Evolutionary conservation across 345 rosid genomes (phyloP), one percentile per base, ranked within the genome.

Genomic region (Camelina laxa): DNA sequence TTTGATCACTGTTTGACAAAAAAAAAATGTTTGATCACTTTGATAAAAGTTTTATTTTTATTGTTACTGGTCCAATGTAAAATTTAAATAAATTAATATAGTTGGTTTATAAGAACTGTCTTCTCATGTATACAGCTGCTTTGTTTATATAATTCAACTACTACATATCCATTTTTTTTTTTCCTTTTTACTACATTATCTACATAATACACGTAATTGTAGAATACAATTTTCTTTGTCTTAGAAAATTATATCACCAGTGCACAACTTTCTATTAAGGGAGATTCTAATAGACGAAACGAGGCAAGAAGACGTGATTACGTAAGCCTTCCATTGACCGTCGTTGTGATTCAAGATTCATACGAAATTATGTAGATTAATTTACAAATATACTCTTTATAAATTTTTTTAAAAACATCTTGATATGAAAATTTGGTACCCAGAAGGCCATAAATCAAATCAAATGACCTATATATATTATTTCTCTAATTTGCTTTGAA

Each of bases 391-490:
- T 22, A 66, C 22, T 38, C 59, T 24, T 20, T 56, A 1, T 20
- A 58, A n/a, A n/a, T n/a, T n/a, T n/a, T n/a, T n/a, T 1, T 22
- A 38, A 38, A 47, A 70, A 9, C 6, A 45, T 31, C 5, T 47
- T 48, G 21, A 57, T 74, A 74, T 64, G 19, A 33, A 73, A 65
- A 19, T 56, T 31, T 2, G 59, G 35, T 74, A 48, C 35, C 60
- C 78, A 48, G 4, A 27, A 27, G 5, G 30, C 30, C 30, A 27
- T 27, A 74, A 57, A 74, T 38, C 9, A 74, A 57, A 75, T 67
- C 36, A 59, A 75, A 50, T 60, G 36, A 59, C 44, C 78, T 67
- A 49, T 59, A 35, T 56, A 56, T 65, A 39, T 66, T 67, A 49
- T 49, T 66, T 42, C 48, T 63, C 59, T 56, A 63, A 55, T 9